Conservation (phyloP, 208 protist genomes). For the Porcisia deanei region DNA sequence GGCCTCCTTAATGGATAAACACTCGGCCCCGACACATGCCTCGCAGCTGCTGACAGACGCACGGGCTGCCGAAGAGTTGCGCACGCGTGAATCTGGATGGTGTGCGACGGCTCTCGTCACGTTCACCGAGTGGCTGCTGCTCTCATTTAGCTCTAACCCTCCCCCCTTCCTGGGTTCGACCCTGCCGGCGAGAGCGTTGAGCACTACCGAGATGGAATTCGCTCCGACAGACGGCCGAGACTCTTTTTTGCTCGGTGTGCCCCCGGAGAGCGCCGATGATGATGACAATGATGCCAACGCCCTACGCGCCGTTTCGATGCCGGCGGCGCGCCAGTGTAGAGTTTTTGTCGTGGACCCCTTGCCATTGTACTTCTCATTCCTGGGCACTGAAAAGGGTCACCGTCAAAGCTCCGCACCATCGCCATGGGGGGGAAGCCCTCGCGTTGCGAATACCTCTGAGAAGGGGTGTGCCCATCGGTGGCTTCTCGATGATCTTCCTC, state of each 20-base stretch:
- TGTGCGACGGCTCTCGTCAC: constrained; percentile 32
- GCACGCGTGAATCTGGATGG: constrained; percentile 30
- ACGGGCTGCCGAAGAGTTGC: constrained; percentile 12
- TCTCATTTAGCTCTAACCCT: neutral
- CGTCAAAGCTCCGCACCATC: neutral
- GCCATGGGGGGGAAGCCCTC: neutral
- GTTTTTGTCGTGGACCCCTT: constrained; percentile 10
- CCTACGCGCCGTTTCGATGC: neutral
- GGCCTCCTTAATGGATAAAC: neutral
- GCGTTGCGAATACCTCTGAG: neutral
- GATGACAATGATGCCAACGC: neutral
- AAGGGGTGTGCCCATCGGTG: constrained; percentile 64
- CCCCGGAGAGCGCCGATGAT: neutral
- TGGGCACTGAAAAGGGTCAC: neutral
- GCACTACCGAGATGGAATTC: neutral
- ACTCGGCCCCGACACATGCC: neutral
- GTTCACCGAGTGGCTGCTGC: constrained; percentile 25
- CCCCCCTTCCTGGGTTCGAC: neutral
- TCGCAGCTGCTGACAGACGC: constrained; percentile 1
- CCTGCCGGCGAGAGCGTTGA: constrained; percentile 10
- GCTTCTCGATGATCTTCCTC: constrained; percentile 54
- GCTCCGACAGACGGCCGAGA: neutral
- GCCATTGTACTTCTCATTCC: constrained; percentile 22
- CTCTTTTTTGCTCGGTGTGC: neutral
- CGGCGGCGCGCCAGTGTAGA: neutral